Evolutionary conservation across 352 stramenopile genomes (phyloP).

Genomic region (Pythium guiyangense): DNA sequence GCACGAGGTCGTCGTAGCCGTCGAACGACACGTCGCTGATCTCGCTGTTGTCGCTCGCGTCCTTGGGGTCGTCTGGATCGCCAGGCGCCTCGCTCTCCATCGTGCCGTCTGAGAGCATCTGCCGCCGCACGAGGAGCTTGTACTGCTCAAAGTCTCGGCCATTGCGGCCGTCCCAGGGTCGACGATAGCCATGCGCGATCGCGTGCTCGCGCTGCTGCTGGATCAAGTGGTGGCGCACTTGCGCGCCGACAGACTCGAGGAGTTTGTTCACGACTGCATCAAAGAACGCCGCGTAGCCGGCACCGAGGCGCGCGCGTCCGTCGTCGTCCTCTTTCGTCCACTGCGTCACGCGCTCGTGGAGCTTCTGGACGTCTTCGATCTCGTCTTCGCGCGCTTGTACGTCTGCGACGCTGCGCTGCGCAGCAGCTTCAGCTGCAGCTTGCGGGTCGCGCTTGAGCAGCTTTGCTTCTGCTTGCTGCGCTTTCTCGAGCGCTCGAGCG

Average conservation of each 20-base stretch:
- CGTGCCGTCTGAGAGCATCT: constrained; percentile 26
- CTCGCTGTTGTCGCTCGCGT: constrained; percentile 56
- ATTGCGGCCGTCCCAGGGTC: constrained; percentile 61
- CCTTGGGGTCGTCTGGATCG: constrained; percentile 8
- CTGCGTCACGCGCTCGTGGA: constrained; percentile 33
- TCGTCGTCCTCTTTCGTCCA: constrained; percentile 36
- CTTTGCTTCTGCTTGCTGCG: constrained; percentile 20
- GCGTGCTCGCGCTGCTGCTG: constrained; percentile 59
- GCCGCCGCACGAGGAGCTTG: constrained; percentile 39
- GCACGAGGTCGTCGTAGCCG: constrained; percentile 54
- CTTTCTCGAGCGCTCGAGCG: constrained; percentile 11
- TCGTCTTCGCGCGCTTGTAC: constrained; percentile 31
- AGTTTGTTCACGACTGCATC: constrained; percentile 54
- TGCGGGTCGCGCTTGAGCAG: constrained; percentile 11
- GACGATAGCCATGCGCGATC: constrained; percentile 46
- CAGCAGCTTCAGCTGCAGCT: constrained; percentile 3
- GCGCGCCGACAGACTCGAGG: constrained; percentile 39
- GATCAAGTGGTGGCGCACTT: constrained; percentile 49
- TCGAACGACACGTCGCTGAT: constrained; percentile 74
- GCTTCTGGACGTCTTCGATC: constrained; percentile 27
- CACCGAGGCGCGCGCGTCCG: constrained; percentile 36
- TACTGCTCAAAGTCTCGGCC: constrained; percentile 59
- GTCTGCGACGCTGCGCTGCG: constrained; percentile 25
- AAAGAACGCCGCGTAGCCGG: constrained; percentile 52
- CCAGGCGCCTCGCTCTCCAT: constrained; percentile 16